phyloP scores from a whole-genome alignment of 192 early-diverging fungal genomes.

The Diversispora epigaea region DNA sequence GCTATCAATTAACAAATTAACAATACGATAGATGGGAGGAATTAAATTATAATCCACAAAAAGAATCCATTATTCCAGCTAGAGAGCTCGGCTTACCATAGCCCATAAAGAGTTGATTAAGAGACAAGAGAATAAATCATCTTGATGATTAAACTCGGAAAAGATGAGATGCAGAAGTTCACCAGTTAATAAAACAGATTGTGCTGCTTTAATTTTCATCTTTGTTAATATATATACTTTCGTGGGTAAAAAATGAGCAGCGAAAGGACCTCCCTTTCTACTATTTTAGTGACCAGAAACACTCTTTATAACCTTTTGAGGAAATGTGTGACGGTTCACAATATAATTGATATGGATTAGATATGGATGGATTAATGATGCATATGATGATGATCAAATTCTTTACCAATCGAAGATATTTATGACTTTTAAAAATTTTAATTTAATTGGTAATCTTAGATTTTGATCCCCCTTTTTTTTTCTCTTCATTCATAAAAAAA shows the following conservation, averaged over 20 bases:
- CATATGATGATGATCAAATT: background rate
- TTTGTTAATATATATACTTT: background rate
- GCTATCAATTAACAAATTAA: background rate
- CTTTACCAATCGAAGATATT: no score
- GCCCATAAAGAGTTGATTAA: constrained; percentile 14
- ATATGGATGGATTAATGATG: background rate
- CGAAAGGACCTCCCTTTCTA: background rate
- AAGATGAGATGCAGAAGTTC: constrained; percentile 5
- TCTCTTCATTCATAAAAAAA: no score
- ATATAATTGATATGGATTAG: background rate
- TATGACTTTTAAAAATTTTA: no score
- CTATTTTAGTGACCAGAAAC: background rate
- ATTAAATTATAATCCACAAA: background rate
- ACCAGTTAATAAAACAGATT: background rate
- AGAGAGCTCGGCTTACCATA: background rate
- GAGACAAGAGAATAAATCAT: constrained; percentile 14
- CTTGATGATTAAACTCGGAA: constrained; percentile 15
- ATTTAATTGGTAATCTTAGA: no score
- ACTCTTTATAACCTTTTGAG: background rate
- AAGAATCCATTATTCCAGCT: no score
- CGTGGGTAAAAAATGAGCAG: background rate
- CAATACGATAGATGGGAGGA: background rate
- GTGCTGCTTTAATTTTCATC: constrained; percentile 13
- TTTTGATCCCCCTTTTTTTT: no score
- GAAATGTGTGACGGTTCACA: background rate